Conservation (phyloP, 129 eudicot species). For the Flaveria robusta region DNA sequence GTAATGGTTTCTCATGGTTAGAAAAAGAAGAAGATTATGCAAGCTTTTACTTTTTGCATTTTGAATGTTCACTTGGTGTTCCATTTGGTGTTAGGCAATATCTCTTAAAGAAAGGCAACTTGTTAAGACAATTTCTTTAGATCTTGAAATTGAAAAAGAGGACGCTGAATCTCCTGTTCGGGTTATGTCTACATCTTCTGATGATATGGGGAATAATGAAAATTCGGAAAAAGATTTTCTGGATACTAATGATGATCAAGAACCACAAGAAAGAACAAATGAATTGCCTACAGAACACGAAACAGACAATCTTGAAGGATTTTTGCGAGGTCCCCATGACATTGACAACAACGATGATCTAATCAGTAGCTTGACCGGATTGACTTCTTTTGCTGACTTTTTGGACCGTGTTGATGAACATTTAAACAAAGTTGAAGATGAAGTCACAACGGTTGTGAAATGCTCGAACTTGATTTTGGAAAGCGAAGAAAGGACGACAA, state of each 20-base stretch:
- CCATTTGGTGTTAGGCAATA: slow-evolving; percentile 64
- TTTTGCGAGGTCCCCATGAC: slow-evolving; percentile 26
- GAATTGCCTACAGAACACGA: slow-evolving; percentile 26
- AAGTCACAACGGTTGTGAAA: slow-evolving; percentile 52
- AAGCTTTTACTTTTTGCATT: background rate
- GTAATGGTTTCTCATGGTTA: no score
- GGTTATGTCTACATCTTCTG: slow-evolving; percentile 65
- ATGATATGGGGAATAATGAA: slow-evolving; percentile 21
- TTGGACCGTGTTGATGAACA: slow-evolving; percentile 59
- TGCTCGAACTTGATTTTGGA: slow-evolving; percentile 55
- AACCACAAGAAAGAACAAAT: slow-evolving; percentile 35
- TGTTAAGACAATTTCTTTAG: slow-evolving; percentile 57
- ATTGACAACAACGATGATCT: slow-evolving; percentile 24
- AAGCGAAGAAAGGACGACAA: slow-evolving; percentile 41
- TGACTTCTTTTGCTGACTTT: slow-evolving; percentile 64
- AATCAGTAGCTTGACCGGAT: slow-evolving; percentile 32
- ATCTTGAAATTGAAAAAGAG: slow-evolving; percentile 46
- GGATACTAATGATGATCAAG: slow-evolving; percentile 29
- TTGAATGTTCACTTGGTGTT: slow-evolving; percentile 19
- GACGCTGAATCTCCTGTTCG: slow-evolving; percentile 50
- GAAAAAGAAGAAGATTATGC: background rate
- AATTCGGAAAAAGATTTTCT: slow-evolving; percentile 13
- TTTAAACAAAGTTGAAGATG: slow-evolving; percentile 61
- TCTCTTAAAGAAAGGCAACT: slow-evolving; percentile 73
- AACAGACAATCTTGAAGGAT: slow-evolving; percentile 25